phyloP scores from a whole-genome alignment of 305 asterid genomes.

The Striga hermonthica region DNA sequence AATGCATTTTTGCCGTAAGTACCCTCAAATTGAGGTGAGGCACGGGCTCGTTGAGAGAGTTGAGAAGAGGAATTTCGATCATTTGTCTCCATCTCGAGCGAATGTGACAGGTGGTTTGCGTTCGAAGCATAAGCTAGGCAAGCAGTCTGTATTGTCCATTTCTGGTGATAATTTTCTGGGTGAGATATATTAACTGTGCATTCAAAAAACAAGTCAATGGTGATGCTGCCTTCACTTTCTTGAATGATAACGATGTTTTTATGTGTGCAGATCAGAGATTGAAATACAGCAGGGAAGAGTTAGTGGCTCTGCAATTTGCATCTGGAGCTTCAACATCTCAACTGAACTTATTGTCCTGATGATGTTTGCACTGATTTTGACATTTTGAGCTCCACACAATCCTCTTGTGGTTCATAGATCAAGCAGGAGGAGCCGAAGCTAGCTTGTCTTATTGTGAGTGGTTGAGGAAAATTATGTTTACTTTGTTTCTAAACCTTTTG shows the following conservation, averaged over 20 bases:
- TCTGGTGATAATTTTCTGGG: conserved; percentile 43
- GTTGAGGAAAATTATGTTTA: too few species aligned
- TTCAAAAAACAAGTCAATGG: not conserved
- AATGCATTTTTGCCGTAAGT: conserved; percentile 45
- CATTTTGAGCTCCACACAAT: too few species aligned
- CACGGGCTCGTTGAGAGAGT: conserved; percentile 51
- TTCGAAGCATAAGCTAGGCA: conserved; percentile 37
- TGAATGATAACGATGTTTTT: conserved; percentile 20
- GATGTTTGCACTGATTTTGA: too few species aligned
- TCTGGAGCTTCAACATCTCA: conserved; percentile 32
- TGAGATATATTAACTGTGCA: conserved; percentile 31
- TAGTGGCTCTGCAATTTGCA: conserved; percentile 53
- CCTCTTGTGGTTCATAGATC: too few species aligned
- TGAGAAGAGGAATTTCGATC: conserved; percentile 31
- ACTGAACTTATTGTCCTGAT: conserved; percentile 20
- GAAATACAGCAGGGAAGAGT: conserved; percentile 72
- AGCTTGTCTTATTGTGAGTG: too few species aligned
- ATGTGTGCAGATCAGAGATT: conserved; percentile 75
- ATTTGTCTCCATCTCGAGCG: conserved; percentile 39
- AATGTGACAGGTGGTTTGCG: conserved; percentile 31
- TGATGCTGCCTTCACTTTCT: not conserved
- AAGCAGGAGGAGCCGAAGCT: too few species aligned
- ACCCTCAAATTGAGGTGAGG: conserved; percentile 59
- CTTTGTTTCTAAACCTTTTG: too few species aligned
- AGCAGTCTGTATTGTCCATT: conserved; percentile 34